These are phyloP conservation scores for Metschnikowia drakensbergensis DNA, from an alignment of 805 yeast species.

Conservation along the genomic window DNA sequence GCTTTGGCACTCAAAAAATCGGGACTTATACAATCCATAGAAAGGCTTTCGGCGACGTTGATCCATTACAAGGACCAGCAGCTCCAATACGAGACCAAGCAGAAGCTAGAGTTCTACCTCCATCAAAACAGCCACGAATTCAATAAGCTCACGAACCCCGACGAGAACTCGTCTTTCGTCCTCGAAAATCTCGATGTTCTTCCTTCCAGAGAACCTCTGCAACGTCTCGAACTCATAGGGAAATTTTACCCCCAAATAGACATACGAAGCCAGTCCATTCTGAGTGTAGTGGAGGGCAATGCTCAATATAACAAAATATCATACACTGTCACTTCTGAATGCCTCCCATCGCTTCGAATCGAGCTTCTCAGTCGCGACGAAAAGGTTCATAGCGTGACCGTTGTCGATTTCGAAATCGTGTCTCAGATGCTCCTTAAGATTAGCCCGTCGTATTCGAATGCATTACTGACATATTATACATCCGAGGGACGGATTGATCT, in stretches of 20 bases:
- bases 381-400: conserved; percentile 6
- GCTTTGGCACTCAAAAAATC: conserved; percentile 7
- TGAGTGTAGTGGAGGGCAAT: not conserved
- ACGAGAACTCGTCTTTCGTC: conserved; percentile 15
- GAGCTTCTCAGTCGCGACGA: conserved; percentile 8
- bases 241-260: conserved; percentile 27
- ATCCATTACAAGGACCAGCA: conserved; percentile 13
- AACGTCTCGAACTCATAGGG: conserved; percentile 23
- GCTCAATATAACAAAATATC: not conserved
- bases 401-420: conserved; percentile 5
- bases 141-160: conserved; percentile 9
- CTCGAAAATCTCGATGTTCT: conserved; percentile 28
- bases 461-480: conserved; percentile 23
- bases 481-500: conserved; percentile 25
- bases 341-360: conserved; percentile 9
- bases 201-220: conserved; percentile 34
- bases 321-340: conserved; percentile 5
- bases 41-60: conserved; percentile 7
- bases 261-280: conserved; percentile 7
- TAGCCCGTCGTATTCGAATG: conserved; percentile 19
- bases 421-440: conserved; percentile 7
- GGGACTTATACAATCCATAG: conserved; percentile 11
- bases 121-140: conserved; percentile 17
- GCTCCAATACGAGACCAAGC: conserved; percentile 13
- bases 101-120: conserved; percentile 16